These are phyloP conservation scores for Fusarium musae DNA, from an alignment of 2,329 filamentous ascomycete genomes.

Conservation along the genomic window DNA sequence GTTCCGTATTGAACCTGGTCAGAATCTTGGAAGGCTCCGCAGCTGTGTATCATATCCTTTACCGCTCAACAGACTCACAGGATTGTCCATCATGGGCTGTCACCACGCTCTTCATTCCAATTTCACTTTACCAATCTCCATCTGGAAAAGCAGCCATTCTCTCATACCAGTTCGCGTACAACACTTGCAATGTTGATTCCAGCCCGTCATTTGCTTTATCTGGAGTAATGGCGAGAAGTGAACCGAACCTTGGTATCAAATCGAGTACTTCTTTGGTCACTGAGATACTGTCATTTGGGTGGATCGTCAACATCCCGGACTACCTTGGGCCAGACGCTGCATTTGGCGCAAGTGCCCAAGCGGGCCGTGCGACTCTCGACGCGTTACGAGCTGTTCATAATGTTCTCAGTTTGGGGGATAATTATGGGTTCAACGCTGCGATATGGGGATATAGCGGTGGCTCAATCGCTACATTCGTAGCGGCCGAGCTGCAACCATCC, in stretches of 20 bases:
- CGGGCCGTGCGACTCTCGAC: constrained; percentile 58
- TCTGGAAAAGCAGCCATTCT: constrained; percentile 19
- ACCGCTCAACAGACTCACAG: constrained; percentile 51
- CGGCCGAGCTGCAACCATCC: constrained; percentile 23
- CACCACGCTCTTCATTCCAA: constrained; percentile 51
- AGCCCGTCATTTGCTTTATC: constrained; percentile 32
- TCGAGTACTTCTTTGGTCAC: constrained; percentile 14
- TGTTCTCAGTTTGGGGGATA: not conserved
- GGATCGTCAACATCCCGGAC: constrained; percentile 51
- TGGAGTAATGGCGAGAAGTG: constrained; percentile 3
- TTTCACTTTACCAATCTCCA: not conserved
- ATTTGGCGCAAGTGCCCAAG: constrained; percentile 53
- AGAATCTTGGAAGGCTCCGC: constrained; percentile 5
- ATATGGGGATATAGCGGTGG: constrained; percentile 42
- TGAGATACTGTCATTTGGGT: constrained; percentile 17
- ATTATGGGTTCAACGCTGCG: not conserved
- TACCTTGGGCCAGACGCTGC: constrained; percentile 55
- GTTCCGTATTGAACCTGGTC: constrained; percentile 25
- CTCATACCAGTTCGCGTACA: constrained; percentile 39
- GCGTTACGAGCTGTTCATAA: constrained; percentile 52
- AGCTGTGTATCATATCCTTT: constrained; percentile 51
- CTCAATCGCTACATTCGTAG: constrained; percentile 27
- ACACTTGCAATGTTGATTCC: constrained; percentile 32
- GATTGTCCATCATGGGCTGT: constrained; percentile 53
- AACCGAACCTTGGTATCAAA: constrained; percentile 19